Evolutionary conservation across 1,139 yeast species (phyloP).

Genomic region (Sugiyamaella novakii): DNA sequence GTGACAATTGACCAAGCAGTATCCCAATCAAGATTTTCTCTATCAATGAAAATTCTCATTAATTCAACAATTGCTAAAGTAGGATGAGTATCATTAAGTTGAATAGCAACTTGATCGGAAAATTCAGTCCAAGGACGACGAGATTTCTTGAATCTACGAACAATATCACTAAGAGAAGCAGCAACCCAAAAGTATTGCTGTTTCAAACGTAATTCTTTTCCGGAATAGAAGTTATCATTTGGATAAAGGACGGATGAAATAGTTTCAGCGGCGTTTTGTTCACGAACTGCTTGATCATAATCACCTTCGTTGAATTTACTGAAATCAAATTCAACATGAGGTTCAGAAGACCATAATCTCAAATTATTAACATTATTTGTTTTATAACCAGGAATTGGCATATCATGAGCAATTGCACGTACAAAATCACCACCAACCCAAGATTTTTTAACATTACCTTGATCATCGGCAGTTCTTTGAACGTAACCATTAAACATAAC

Average conservation of each 20-base stretch:
- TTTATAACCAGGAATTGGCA: constrained; percentile 90
- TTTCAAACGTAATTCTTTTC: constrained; percentile 89
- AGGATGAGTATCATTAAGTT: constrained; percentile 94
- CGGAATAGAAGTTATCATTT: constrained; percentile 86
- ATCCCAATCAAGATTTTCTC: constrained; percentile 79
- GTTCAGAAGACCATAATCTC: constrained; percentile 88
- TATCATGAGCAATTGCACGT: constrained; percentile 88
- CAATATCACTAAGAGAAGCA: constrained; percentile 88
- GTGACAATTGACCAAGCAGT: constrained; percentile 85
- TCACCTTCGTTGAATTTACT: constrained; percentile 91
- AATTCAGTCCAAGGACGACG: constrained; percentile 80
- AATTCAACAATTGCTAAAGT: constrained; percentile 89
- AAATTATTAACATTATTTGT: constrained; percentile 84
- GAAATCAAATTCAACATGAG: constrained; percentile 90
- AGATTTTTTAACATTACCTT: constrained; percentile 54
- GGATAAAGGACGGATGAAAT: constrained; percentile 92
- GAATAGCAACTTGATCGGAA: constrained; percentile 86
- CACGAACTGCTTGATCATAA: constrained; percentile 78
- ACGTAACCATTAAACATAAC: constrained; percentile 88
- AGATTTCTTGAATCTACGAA: constrained; percentile 83
- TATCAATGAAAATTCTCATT: constrained; percentile 81
- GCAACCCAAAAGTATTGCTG: constrained; percentile 98
- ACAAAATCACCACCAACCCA: constrained; percentile 93
- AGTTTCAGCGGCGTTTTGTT: constrained; percentile 87
- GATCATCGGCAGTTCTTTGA: constrained; percentile 58